Evolutionary conservation across 116 monocot genomes (phyloP).

Genomic region (Papilionanthe hybrid): DNA sequence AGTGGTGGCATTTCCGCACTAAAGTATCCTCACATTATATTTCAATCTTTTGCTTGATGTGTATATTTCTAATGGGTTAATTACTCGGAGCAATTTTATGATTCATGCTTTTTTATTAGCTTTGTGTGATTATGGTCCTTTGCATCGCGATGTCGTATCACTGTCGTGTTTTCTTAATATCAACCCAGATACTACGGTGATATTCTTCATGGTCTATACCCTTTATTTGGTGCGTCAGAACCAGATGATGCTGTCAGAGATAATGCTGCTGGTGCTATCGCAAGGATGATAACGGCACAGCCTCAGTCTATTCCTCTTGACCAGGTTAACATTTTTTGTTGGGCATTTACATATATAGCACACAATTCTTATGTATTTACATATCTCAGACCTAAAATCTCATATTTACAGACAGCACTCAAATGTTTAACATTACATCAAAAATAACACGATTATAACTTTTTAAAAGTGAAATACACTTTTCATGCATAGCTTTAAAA

Average conservation of each 20-base stretch:
- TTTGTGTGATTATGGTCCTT: not conserved
- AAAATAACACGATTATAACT: too few species aligned
- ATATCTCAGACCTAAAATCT: too few species aligned
- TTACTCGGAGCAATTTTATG: not conserved
- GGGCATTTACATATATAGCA: too few species aligned
- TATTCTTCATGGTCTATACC: slow-evolving; percentile 69
- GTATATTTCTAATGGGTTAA: not conserved
- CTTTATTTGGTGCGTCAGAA: slow-evolving; percentile 78
- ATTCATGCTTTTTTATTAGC: not conserved
- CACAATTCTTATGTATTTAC: too few species aligned
- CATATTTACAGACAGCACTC: too few species aligned
- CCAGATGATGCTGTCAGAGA: slow-evolving; percentile 82
- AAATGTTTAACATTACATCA: too few species aligned
- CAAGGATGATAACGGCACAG: slow-evolving; percentile 93
- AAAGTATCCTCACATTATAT: slow-evolving; percentile 58
- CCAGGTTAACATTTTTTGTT: slow-evolving; percentile 43
- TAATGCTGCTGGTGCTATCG: slow-evolving; percentile 94
- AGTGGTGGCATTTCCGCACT: slow-evolving; percentile 66
- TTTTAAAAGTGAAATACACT: too few species aligned
- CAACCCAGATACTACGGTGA: slow-evolving; percentile 77
- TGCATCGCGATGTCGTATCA: not conserved
- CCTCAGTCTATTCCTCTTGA: slow-evolving; percentile 82
- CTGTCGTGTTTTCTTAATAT: not conserved
- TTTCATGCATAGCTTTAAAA: too few species aligned
- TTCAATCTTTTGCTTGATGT: not conserved